A percentile compares a stretch with the other conserved stretches of the same genome.
Evolutionary conservation across 768 basidiomycete species (phyloP).

Genomic region (Wakefieldia striispora): DNA sequence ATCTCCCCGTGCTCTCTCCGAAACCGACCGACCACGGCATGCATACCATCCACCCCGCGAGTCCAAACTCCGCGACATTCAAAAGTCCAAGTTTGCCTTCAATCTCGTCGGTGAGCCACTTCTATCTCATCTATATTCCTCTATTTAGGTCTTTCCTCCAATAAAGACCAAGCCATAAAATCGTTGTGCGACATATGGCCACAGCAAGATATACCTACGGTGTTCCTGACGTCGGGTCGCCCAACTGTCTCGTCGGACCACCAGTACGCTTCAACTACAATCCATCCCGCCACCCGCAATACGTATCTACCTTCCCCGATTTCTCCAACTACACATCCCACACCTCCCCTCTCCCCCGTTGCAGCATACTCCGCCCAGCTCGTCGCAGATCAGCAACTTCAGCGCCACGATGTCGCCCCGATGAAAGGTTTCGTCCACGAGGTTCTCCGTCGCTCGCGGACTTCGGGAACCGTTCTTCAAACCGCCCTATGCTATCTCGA

Average conservation of each 20-base stretch:
- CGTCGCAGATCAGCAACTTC: slow-evolving; percentile 8
- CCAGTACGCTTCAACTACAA: neutral
- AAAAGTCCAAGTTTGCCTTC: slow-evolving; percentile 63
- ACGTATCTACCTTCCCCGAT: slow-evolving; percentile 52
- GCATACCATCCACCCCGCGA: slow-evolving; percentile 36
- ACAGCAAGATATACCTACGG: slow-evolving; percentile 66
- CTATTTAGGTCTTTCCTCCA: slow-evolving; percentile 9
- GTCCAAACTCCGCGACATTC: slow-evolving; percentile 40
- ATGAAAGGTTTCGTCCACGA: slow-evolving; percentile 84
- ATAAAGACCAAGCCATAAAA: slow-evolving; percentile 74
- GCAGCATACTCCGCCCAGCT: slow-evolving; percentile 27
- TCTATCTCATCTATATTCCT: neutral
- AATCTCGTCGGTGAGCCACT: slow-evolving; percentile 65
- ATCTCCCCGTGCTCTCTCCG: slow-evolving; percentile 38
- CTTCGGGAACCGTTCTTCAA: slow-evolving; percentile 79
- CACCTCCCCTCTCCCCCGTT: slow-evolving; percentile 28
- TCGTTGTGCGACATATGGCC: slow-evolving; percentile 79
- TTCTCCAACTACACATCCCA: slow-evolving; percentile 46
- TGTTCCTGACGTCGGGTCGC: slow-evolving; percentile 44
- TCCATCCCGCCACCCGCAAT: slow-evolving; percentile 25
- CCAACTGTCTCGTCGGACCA: slow-evolving; percentile 22
- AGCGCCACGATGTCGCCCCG: slow-evolving; percentile 45
- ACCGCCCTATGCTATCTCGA: slow-evolving; percentile 87
- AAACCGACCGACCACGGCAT: slow-evolving; percentile 30
- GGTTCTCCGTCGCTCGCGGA: slow-evolving; percentile 82